These are phyloP conservation scores for Paraphoma sp. DNA, from an alignment of 2,329 filamentous ascomycete genomes.

Conservation along the genomic window DNA sequence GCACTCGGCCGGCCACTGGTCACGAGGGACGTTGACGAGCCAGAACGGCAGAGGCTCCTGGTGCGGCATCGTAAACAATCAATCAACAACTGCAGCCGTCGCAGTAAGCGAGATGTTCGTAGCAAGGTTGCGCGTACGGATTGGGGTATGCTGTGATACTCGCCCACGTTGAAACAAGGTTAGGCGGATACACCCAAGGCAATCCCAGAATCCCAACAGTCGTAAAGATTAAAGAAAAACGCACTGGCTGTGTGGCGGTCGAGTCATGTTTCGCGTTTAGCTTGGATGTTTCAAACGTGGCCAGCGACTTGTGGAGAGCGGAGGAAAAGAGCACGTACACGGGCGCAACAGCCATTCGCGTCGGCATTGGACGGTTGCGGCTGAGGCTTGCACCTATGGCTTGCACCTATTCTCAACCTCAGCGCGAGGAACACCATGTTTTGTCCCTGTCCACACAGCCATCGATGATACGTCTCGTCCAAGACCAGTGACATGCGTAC, in stretches of 20 bases:
- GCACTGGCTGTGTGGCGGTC: slow-evolving; percentile 19
- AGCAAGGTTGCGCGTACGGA: background rate
- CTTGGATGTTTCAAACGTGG: slow-evolving; percentile 13
- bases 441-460: background rate
- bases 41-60: slow-evolving; percentile 68
- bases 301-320: background rate
- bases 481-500: background rate
- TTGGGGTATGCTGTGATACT: slow-evolving; percentile 1
- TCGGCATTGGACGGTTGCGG: background rate
- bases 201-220: slow-evolving; percentile 3
- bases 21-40: slow-evolving; percentile 77
- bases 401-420: background rate
- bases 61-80: slow-evolving; percentile 25
- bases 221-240: slow-evolving; percentile 3
- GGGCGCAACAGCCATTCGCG: background rate
- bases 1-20: slow-evolving; percentile 69
- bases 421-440: too few species aligned
- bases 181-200: slow-evolving; percentile 4
- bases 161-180: background rate
- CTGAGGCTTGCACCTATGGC: background rate
- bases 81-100: background rate
- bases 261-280: slow-evolving; percentile 21
- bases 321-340: background rate
- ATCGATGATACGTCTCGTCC: background rate
- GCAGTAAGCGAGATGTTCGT: slow-evolving; percentile 1